phyloP scores from a whole-genome alignment of 768 basidiomycete genomes.

The Hypsizygus marmoreus region DNA sequence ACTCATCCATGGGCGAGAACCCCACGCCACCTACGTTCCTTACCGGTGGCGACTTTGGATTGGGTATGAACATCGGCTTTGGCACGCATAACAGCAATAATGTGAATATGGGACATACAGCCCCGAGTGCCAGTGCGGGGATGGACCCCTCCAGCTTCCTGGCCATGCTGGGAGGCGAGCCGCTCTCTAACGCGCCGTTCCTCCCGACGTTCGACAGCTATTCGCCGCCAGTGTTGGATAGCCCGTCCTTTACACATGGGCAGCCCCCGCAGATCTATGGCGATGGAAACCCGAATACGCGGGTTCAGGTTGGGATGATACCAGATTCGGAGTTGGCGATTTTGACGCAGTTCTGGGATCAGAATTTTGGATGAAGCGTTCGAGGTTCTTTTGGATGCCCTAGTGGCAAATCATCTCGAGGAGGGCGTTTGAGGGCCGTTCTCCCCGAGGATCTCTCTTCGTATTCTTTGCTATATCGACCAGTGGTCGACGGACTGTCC shows the following conservation, averaged over 20 bases:
- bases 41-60: no score
- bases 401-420: no score
- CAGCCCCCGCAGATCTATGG: neutral
- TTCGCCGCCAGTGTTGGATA: slow-evolving; percentile 8
- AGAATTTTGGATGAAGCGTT: slow-evolving; percentile 20
- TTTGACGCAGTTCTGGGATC: slow-evolving; percentile 20
- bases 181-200: slow-evolving; percentile 41
- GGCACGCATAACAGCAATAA: neutral
- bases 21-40: no score
- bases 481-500: no score
- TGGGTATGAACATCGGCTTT: neutral
- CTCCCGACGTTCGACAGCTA: slow-evolving; percentile 23
- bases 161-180: slow-evolving; percentile 43
- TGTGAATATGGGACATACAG: slow-evolving; percentile 1
- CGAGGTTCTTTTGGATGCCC: no score
- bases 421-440: no score
- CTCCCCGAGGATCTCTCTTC: no score
- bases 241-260: slow-evolving; percentile 7
- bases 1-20: no score
- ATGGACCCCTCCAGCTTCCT: slow-evolving; percentile 34
- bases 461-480: no score
- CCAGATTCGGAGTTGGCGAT: slow-evolving; percentile 18
- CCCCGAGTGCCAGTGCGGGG: slow-evolving; percentile 10
- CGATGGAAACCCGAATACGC: neutral
- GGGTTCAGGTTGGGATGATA: slow-evolving; percentile 2